These are phyloP conservation scores for Phaseolus lunatus DNA, from an alignment of 306 rosid species.

Conservation along the genomic window DNA sequence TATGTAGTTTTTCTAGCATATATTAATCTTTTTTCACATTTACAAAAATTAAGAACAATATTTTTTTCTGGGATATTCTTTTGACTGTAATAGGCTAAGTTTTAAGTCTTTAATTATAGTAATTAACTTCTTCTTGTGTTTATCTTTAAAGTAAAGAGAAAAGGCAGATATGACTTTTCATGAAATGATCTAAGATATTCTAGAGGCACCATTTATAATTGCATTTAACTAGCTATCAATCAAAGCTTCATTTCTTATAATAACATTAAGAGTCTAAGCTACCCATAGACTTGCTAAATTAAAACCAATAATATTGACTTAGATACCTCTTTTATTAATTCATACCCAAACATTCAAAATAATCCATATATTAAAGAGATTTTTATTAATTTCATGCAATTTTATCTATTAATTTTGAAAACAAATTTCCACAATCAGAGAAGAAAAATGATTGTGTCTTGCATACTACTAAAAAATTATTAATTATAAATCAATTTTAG, in stretches of 20 bases:
- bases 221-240: background rate
- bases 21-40: background rate
- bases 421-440: too few relatives aligned
- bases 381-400: too few relatives aligned
- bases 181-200: background rate
- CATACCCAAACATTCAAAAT: background rate
- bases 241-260: background rate
- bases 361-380: too few relatives aligned
- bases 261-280: constrained; percentile 7
- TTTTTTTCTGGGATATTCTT: background rate
- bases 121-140: background rate
- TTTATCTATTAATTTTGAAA: too few relatives aligned
- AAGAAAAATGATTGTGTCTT: too few relatives aligned
- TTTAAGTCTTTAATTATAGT: background rate
- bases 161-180: background rate
- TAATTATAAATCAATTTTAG: too few relatives aligned
- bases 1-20: background rate
- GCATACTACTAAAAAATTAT: too few relatives aligned
- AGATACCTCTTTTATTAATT: background rate
- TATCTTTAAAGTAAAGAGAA: background rate
- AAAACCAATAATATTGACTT: background rate
- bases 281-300: background rate
- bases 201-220: background rate
- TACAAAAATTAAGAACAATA: background rate
- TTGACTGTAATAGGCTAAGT: background rate